Evolutionary conservation across 176 grass and related monocot species (phyloP).

Genomic region (barley (Hordeum vulgare)): MorexV3_pseudomolecules_assembly NC_058518.1:96161833-96162332

Average conservation of each 20-base stretch:
- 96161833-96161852: constrained; percentile 94
- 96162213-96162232: constrained; percentile 99
- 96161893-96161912: constrained; percentile 84
- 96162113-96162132: constrained; percentile 66
- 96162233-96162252: constrained; percentile 98
- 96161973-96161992: not conserved
- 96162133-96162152: constrained; percentile 9
- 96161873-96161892: constrained; percentile 96
- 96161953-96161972: constrained; percentile 71
- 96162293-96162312: not conserved
- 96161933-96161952: constrained; percentile 98
- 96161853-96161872: constrained; percentile 94
- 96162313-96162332: not conserved
- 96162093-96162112: constrained; percentile 99
- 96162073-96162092: constrained; percentile 96
- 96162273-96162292: constrained; percentile 3
- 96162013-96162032: too few relatives aligned
- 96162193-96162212: constrained; percentile 97
- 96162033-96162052: too few relatives aligned
- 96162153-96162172: not conserved
- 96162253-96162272: constrained; percentile 98
- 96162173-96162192: not conserved
- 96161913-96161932: constrained; percentile 89
- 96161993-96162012: not conserved
- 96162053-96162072: not conserved